These are phyloP conservation scores for Schwanniomyces occidentalis DNA, from an alignment of 805 yeast genomes.

Conservation along the genomic window DNA sequence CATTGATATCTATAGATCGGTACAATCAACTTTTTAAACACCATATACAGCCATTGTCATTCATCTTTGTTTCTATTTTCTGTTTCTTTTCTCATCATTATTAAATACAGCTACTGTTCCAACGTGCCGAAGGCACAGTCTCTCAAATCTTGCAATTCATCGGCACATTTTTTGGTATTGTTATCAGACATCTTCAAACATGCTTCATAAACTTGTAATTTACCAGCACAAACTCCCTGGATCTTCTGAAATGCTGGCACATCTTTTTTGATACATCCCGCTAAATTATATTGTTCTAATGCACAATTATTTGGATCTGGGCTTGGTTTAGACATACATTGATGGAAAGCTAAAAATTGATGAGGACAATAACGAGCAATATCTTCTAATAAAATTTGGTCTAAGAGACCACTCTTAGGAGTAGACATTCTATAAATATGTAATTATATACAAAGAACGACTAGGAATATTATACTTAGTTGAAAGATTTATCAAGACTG, in stretches of 20 bases:
- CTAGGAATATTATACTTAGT: no score
- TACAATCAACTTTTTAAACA: not conserved
- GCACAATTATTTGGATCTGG: constrained; percentile 53
- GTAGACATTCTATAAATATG: constrained; percentile 4
- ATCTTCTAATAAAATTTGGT: constrained; percentile 76
- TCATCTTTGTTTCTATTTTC: not conserved
- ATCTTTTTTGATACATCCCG: constrained; percentile 58
- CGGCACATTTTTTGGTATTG: constrained; percentile 51
- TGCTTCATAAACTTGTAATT: constrained; percentile 61
- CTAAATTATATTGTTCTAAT: constrained; percentile 54
- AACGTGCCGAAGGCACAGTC: constrained; percentile 56
- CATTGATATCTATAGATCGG: not conserved
- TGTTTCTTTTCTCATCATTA: no score
- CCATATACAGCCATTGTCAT: not conserved
- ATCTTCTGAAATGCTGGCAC: constrained; percentile 77
- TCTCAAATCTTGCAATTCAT: constrained; percentile 55
- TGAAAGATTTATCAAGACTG: no score
- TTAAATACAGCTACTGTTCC: constrained; percentile 18
- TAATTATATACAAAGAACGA: no score
- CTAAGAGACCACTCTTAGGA: constrained; percentile 39
- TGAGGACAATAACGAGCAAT: constrained; percentile 76
- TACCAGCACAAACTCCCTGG: constrained; percentile 57
- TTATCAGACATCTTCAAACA: constrained; percentile 56
- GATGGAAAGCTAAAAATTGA: constrained; percentile 69
- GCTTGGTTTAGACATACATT: constrained; percentile 62